Evolutionary conservation across 352 stramenopile genomes (phyloP), one percentile per base, ranked within the genome.

Genomic region (Phytophthora capsici): DNA sequence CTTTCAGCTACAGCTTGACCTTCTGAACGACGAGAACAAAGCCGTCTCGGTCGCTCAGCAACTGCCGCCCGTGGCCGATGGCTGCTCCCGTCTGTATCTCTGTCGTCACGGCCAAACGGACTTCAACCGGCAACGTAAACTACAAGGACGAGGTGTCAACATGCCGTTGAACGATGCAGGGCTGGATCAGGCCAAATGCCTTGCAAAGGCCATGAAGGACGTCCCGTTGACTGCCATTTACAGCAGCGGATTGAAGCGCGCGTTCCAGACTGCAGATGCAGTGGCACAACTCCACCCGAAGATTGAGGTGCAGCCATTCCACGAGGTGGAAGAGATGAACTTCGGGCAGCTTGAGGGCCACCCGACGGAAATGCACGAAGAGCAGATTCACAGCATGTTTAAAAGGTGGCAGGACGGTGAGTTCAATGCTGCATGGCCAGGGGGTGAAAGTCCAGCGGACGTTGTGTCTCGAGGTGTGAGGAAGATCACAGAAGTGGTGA

Each of bases 321-420:
- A 65, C 16, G 84, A 93, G 28, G 66, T 94, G 8, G 84, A 94
- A 50, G 86, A 94, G 60, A 94, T 94, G 86, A 93, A 86, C 69
- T 94, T 93, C 53, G 86, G 86, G 8, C 45, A 85, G 40, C 74
- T 93, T 16, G 86, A 94, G 55, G 84, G 83, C 45, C 78, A 90
- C 45, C 66, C 73, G 37, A 81, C 86, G 61, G 73, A 76, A 25
- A 43, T 65, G 22, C 76, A 88, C 40, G 63, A 86, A 36, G 73
- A 82, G 17, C 56, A 89, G 45, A 75, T 91, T 44, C 66, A 85
- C 46, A 71, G 66, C 22, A 90, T 93, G 60, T 82, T 87, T 48
- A 75, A 80, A 45, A 61, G 82, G 32, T 94, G 86, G 86, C 55
- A 80, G 12, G 63, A 73, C 3, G 86, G 86, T 47, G 73, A 89